Conservation (phyloP, 2,329 filamentous ascomycete species). For the Trichoderma sp. region DNA sequence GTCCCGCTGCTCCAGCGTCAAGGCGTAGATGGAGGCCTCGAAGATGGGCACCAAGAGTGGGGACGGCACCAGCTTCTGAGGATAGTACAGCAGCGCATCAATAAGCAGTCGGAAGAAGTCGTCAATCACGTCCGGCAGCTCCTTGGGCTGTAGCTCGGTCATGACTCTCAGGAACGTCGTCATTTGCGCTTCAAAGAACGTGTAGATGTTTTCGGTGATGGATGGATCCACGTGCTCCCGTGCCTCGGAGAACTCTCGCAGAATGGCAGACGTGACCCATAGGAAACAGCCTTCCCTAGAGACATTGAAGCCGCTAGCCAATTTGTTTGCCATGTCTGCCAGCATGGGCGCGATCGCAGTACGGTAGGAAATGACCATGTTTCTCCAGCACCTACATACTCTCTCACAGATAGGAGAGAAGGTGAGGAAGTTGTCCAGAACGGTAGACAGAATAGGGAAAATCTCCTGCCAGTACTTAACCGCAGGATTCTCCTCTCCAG, state of each 20-base stretch:
- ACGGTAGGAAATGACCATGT: constrained; percentile 95
- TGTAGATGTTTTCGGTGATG: constrained; percentile 86
- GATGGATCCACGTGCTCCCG: constrained; percentile 76
- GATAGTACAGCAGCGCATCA: constrained; percentile 91
- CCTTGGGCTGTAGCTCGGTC: constrained; percentile 72
- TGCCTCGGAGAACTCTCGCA: constrained; percentile 92
- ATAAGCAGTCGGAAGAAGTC: constrained; percentile 94
- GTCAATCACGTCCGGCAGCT: constrained; percentile 83
- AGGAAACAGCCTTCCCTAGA: constrained; percentile 95
- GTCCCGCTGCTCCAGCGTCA: constrained; percentile 87
- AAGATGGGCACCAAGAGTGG: constrained; percentile 78
- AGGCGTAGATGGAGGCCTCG: constrained; percentile 78
- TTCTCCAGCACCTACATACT: constrained; percentile 91
- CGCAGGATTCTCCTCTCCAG: constrained; percentile 75
- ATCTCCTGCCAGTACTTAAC: constrained; percentile 97
- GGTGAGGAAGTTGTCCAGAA: constrained; percentile 81
- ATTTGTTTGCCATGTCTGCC: constrained; percentile 80
- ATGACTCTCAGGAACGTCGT: constrained; percentile 85
- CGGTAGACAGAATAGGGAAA: constrained; percentile 80
- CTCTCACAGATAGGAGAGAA: constrained; percentile 90
- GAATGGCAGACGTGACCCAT: constrained; percentile 95
- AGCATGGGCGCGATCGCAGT: constrained; percentile 84
- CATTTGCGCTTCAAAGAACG: constrained; percentile 92
- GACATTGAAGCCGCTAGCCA: constrained; percentile 78
- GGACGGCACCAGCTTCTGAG: constrained; percentile 77